phyloP scores from a whole-genome alignment of 2,329 filamentous ascomycete genomes.

The Trichophyton verrucosum region DNA sequence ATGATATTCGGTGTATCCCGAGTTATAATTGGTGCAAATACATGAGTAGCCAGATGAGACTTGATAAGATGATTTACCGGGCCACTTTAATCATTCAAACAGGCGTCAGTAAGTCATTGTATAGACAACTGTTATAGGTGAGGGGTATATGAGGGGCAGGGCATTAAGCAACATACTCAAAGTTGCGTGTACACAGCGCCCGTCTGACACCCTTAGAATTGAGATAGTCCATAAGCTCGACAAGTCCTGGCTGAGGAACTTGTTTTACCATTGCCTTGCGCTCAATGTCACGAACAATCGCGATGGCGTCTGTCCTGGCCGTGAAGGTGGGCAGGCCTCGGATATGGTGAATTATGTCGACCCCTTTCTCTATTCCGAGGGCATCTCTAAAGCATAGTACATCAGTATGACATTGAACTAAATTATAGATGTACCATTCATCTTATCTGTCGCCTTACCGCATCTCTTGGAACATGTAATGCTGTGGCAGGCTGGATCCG shows the following conservation, averaged over 20 bases:
- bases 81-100: slow-evolving; percentile 17
- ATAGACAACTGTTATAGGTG: neutral
- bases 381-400: slow-evolving; percentile 31
- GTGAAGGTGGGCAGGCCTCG: slow-evolving; percentile 52
- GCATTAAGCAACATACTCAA: slow-evolving; percentile 44
- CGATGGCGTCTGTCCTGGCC: slow-evolving; percentile 53
- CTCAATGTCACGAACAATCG: slow-evolving; percentile 68
- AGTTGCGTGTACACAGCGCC: slow-evolving; percentile 89
- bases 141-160: slow-evolving; percentile 2
- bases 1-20: slow-evolving; percentile 54
- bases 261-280: slow-evolving; percentile 67
- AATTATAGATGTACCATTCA: neutral
- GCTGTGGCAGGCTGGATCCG: slow-evolving; percentile 61
- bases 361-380: slow-evolving; percentile 56
- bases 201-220: slow-evolving; percentile 55
- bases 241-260: slow-evolving; percentile 67
- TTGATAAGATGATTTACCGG: slow-evolving; percentile 40
- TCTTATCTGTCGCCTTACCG: slow-evolving; percentile 32
- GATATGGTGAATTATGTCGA: slow-evolving; percentile 84
- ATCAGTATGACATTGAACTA: neutral
- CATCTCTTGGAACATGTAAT: slow-evolving; percentile 93
- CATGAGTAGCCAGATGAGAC: slow-evolving; percentile 57
- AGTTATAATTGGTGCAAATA: slow-evolving; percentile 70
- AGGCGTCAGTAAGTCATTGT: neutral
- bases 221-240: slow-evolving; percentile 68